Evolutionary conservation across 805 yeast species (phyloP).

Genomic region (Yarrowia sp.): DNA sequence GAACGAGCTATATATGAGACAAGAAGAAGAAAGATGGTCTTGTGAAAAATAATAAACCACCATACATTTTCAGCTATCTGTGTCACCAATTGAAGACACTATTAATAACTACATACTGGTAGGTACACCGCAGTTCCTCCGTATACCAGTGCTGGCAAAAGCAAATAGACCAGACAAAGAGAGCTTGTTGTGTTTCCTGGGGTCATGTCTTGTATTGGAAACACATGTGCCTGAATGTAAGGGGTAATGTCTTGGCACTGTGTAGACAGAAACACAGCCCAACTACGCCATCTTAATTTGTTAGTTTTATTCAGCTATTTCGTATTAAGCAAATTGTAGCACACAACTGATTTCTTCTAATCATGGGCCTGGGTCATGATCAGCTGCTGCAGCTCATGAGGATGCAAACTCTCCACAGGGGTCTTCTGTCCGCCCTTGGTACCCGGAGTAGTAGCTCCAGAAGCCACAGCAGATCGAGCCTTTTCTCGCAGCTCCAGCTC

Average conservation of each 20-base stretch:
- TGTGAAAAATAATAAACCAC: no score
- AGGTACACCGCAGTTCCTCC: no score
- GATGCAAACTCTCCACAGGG: conserved; percentile 9
- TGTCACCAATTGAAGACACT: no score
- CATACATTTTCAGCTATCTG: no score
- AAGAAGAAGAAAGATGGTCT: no score
- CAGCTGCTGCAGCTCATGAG: conserved; percentile 24
- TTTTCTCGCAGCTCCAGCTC: conserved; percentile 54
- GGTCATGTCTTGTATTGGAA: no score
- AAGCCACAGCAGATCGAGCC: conserved; percentile 17
- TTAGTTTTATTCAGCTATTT: background rate
- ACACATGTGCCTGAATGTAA: no score
- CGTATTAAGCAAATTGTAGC: background rate
- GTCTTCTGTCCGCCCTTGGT: background rate
- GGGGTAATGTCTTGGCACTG: background rate
- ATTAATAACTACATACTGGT: no score
- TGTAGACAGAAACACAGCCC: background rate
- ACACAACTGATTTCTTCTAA: background rate
- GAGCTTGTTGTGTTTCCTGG: no score
- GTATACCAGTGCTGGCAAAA: no score
- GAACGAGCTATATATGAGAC: no score
- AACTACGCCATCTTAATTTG: background rate
- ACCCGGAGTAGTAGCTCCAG: conserved; percentile 15
- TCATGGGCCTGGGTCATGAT: conserved; percentile 8
- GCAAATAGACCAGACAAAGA: no score